Conservation (phyloP, 257 asterid genomes). For the Cordia subcordata region DNA sequence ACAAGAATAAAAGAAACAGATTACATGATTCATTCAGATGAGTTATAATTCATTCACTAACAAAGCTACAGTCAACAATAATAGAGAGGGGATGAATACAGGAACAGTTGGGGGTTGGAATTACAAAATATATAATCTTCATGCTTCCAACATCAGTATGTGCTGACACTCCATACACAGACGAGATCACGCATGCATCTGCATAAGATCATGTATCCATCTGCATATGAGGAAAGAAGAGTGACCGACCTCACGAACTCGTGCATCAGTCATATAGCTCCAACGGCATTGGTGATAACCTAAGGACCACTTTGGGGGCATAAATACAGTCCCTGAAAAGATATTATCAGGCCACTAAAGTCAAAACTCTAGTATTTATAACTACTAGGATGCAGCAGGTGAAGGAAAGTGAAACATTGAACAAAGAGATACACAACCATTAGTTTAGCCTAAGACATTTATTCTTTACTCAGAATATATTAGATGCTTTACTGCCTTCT, state of each 20-base stretch:
- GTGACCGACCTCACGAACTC: constrained; percentile 78
- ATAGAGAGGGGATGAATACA: too few relatives aligned
- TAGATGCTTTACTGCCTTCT: too few relatives aligned
- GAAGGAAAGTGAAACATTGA: too few relatives aligned
- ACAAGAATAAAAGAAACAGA: not conserved
- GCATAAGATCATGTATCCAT: not conserved
- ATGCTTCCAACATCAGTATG: not conserved
- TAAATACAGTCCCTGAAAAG: constrained; percentile 68
- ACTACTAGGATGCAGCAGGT: not conserved
- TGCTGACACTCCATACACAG: not conserved
- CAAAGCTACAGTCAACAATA: too few relatives aligned
- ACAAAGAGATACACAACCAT: too few relatives aligned
- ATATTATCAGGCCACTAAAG: constrained; percentile 13
- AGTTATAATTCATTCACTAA: too few relatives aligned
- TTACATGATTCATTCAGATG: too few relatives aligned
- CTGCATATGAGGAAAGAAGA: not conserved
- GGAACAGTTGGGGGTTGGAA: too few relatives aligned
- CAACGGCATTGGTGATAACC: constrained; percentile 99
- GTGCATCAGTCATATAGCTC: constrained; percentile 78
- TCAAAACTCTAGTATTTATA: not conserved
- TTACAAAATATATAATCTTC: too few relatives aligned
- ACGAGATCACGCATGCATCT: not conserved
- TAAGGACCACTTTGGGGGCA: constrained; percentile 99
- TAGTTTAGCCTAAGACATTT: too few relatives aligned
- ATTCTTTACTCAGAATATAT: too few relatives aligned